A percentile compares a stretch with the other conserved stretches of the same genome.
Conservation (phyloP, 2,329 filamentous ascomycete genomes). For the Paradendryphiella salina region DNA sequence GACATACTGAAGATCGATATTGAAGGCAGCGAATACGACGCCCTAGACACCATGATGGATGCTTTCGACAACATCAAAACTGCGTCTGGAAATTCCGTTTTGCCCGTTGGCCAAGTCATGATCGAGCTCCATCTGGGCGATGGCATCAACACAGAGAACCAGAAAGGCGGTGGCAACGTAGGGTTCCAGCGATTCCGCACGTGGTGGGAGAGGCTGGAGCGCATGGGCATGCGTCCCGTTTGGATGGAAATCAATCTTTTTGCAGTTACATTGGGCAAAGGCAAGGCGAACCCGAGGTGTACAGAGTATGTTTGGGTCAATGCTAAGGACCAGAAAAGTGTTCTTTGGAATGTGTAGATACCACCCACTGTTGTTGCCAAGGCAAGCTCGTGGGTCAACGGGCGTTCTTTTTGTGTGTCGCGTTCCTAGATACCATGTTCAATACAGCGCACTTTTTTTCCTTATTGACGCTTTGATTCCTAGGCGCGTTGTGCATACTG, state of each 20-base stretch:
- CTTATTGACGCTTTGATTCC: not conserved
- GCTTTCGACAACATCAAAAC: constrained; percentile 27
- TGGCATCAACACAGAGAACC: constrained; percentile 14
- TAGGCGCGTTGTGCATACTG: not conserved
- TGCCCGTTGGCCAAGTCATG: constrained; percentile 43
- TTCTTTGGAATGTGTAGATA: constrained; percentile 31
- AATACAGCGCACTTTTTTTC: too few species aligned
- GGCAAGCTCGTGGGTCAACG: not conserved
- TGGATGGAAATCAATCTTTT: constrained; percentile 44
- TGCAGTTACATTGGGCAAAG: constrained; percentile 32
- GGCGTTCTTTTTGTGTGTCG: not conserved
- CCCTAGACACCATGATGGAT: constrained; percentile 39
- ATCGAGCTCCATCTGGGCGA: constrained; percentile 40
- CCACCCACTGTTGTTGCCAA: not conserved
- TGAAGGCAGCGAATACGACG: constrained; percentile 39
- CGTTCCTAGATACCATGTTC: not conserved
- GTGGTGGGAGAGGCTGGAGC: constrained; percentile 43
- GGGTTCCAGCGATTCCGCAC: constrained; percentile 34
- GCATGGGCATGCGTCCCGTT: constrained; percentile 41
- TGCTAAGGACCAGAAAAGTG: constrained; percentile 33
- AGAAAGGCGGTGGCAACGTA: constrained; percentile 19
- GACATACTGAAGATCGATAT: constrained; percentile 44
- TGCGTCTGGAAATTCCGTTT: constrained; percentile 24
- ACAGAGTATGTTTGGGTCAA: constrained; percentile 45
- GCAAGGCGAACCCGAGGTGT: constrained; percentile 37